Evolutionary conservation across 108 stramenopile genomes (phyloP), one percentile per base, ranked within the genome.

Genomic region (Thalassiosira profunda): DNA sequence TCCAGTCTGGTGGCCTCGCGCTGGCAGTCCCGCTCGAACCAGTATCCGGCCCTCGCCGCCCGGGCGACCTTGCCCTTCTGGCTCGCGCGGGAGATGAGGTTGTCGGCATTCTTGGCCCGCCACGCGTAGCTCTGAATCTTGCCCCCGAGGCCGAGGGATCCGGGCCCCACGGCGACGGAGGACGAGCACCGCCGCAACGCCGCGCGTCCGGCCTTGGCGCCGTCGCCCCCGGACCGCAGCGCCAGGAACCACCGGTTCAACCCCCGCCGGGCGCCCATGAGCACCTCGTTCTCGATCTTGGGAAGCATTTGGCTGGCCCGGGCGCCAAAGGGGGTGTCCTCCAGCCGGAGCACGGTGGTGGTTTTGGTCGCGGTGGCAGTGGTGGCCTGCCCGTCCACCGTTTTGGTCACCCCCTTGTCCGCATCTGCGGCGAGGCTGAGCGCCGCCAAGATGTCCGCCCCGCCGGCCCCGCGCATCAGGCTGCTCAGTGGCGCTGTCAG

Each of bases 201-300:
- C 5, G 90, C 91, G 8, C 86, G 79, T 1, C 94, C 94, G 14
- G 91, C 89, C 79, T 91, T 91, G 67, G 91, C 87, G 1, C 88
- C 91, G 58, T 95, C 94, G n/a, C 94, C 94, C 7, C 94, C 94
- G 9, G 80, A 87, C n/a, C 94, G 79, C 42, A 95, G 61, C 4
- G 86, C 65, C 25, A 92, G 63, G 58, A 92, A 95, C 94, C 94
- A 95, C 34, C 90, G 74, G 74, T 95, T 95, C 17, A 92, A 63
- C 17, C 86, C 88, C 0, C 94, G 77, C 4, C 88, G 70, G 44
- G 94, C 94, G 11, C 86, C 85, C 80, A 89, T 88, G 14, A 92
- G 45, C 7, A 95, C 94, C 68, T 95, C 91, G 40, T 90, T 92
- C 63, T 95, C 94, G 63, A 95, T 92, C 70, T 91, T 95, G 7